Evolutionary conservation across 176 grass and related monocot genomes (phyloP).

Genomic region (Eragrostis curvula): DNA sequence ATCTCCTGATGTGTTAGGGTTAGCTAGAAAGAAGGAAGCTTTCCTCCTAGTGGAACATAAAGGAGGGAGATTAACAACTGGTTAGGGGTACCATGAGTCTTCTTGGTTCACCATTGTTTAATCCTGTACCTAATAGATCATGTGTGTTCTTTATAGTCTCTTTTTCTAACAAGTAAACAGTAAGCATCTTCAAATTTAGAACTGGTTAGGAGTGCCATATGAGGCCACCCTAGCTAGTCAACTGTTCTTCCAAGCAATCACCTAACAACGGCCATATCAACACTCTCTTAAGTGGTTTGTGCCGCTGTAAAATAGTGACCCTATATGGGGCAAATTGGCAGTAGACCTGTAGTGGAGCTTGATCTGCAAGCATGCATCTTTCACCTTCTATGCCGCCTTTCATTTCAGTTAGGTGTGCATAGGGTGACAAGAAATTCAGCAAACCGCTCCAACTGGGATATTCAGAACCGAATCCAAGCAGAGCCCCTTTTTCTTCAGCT

Average conservation of each 20-base stretch:
- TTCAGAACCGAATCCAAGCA: slow-evolving; percentile 42
- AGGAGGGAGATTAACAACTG: slow-evolving; percentile 44
- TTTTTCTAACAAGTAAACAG: slow-evolving; percentile 26
- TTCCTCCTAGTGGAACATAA: slow-evolving; percentile 62
- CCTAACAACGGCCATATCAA: background rate
- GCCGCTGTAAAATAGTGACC: background rate
- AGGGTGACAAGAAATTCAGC: background rate
- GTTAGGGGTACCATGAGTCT: slow-evolving; percentile 40
- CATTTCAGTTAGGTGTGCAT: slow-evolving; percentile 1
- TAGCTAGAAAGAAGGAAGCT: slow-evolving; percentile 46
- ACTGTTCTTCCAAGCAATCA: slow-evolving; percentile 23
- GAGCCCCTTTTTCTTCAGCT: slow-evolving; percentile 29
- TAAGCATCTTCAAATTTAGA: slow-evolving; percentile 1
- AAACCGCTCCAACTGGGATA: slow-evolving; percentile 46
- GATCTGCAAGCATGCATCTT: slow-evolving; percentile 33
- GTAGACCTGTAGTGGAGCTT: slow-evolving; percentile 25
- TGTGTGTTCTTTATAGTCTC: slow-evolving; percentile 22
- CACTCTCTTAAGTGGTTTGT: background rate
- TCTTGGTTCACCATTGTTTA: slow-evolving; percentile 21
- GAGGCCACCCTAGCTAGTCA: slow-evolving; percentile 1
- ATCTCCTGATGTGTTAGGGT: slow-evolving; percentile 61
- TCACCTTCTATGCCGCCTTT: background rate
- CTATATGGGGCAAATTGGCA: slow-evolving; percentile 19
- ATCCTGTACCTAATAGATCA: slow-evolving; percentile 41
- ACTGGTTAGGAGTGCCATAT: slow-evolving; percentile 16